These are phyloP conservation scores for Avena sativa DNA, from an alignment of 176 grass and related monocot species.

Conservation along the genomic window DNA sequence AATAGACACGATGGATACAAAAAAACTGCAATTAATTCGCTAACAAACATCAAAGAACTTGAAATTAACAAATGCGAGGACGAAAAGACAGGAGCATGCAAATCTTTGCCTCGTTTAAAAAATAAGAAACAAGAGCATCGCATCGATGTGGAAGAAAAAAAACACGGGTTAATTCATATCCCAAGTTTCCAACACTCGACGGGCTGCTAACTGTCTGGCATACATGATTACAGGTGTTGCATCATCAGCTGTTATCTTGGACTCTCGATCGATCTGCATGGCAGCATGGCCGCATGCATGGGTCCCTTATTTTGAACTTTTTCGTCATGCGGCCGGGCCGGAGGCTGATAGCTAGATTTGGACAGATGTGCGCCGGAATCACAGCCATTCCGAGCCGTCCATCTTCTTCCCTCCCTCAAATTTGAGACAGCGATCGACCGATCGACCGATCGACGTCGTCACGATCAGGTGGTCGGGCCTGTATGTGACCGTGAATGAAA, in stretches of 20 bases:
- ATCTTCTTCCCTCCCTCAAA: background rate
- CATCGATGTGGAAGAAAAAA: too few species aligned
- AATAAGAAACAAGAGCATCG: too few species aligned
- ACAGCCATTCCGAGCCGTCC: background rate
- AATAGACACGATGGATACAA: too few species aligned
- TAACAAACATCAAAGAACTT: too few species aligned
- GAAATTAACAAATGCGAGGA: too few species aligned
- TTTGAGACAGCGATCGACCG: background rate
- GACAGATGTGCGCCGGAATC: background rate
- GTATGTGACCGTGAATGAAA: background rate
- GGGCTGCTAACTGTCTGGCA: too few species aligned
- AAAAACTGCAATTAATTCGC: too few species aligned
- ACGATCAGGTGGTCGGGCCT: background rate
- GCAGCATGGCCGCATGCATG: background rate
- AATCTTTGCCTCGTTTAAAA: too few species aligned
- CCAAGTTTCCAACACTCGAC: too few species aligned
- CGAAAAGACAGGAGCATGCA: too few species aligned
- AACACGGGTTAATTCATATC: too few species aligned
- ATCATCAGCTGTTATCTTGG: background rate
- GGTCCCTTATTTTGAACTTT: background rate
- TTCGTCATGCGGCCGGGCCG: background rate
- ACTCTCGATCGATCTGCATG: background rate
- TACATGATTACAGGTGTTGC: too few species aligned
- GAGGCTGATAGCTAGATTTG: background rate
- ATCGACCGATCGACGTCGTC: background rate